Percentiles rank a stretch among this genome's conserved stretches.
These are phyloP conservation scores for Prunus salicina DNA, from an alignment of 306 rosid genomes.

Conservation along the genomic window DNA sequence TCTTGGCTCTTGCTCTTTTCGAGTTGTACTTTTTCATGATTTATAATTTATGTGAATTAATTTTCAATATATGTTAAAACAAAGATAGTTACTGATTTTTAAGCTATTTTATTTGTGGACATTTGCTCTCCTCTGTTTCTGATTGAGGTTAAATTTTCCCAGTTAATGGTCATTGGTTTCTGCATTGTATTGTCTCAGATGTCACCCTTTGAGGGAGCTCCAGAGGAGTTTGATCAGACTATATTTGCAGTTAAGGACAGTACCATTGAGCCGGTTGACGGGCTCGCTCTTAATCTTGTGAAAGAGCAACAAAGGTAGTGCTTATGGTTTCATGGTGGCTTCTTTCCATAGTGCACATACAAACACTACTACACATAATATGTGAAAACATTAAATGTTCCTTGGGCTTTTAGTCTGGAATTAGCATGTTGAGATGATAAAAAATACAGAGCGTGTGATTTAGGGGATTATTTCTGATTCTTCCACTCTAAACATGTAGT, in stretches of 20 bases:
- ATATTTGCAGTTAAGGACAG: constrained; percentile 59
- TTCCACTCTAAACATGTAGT: neutral
- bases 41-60: no score
- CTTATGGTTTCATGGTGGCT: neutral
- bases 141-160: neutral
- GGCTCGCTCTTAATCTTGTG: constrained; percentile 55
- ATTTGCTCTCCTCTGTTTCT: no score
- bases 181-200: constrained; percentile 43
- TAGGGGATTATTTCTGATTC: neutral
- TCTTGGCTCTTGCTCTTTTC: no score
- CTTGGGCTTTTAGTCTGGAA: neutral
- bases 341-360: no score
- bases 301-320: constrained; percentile 78
- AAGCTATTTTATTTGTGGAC: no score
- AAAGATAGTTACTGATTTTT: no score
- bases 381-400: neutral
- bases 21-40: no score
- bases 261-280: constrained; percentile 63
- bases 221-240: constrained; percentile 95
- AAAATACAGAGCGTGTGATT: neutral
- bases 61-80: no score
- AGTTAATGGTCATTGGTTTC: constrained; percentile 15
- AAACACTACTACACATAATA: neutral
- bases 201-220: constrained; percentile 75
- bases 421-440: neutral